Evolutionary conservation across 192 early-diverging fungal genomes (phyloP), one percentile per base, ranked within the genome.

Genomic region (Podila horticola): DNA sequence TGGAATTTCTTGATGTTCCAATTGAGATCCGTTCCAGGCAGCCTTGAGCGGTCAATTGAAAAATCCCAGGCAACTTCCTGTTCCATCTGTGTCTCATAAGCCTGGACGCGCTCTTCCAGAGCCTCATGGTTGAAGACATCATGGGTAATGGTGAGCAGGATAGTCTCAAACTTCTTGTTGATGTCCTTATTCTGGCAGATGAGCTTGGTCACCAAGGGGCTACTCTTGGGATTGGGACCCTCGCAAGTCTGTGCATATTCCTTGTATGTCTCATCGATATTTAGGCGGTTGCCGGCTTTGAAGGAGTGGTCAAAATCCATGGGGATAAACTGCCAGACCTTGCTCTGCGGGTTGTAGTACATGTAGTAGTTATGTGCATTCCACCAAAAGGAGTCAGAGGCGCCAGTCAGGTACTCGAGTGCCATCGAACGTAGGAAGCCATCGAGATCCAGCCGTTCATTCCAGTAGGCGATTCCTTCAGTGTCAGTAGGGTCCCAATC

Each of bases 221-320:
- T 38, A 28, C 26, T 60, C 57, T 33, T 70, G 58, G 10, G 71
- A 38, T 15, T 49, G 30, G 36, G 59, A 58, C 15, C 57, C 33
- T 5, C 55, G 66, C 12, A 57, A 65, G 9, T 62, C 49, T 34
- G 57, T 15, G 22, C 58, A 48, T 48, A 69, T 9, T 60, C 15
- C 38, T 60, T 69, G 67, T 69, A 69, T 26, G 55, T 48, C 45
- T 57, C 45, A 24, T 60, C n/a, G 55, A 29, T 30, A n/a, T 17
- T 36, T 17, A 38, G 33, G 38, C 67, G 67, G 22, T 59, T 59
- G 50, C 75, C 75, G 33, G 70, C 72, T 26, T 69, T 75, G 72
- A 84, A 84, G 38, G 75, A 74, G 33, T 62, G 73, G 48, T 84
- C 83, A 68, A 79, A 84, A 57, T 84, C 83, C 62, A 74, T 74